phyloP scores from a whole-genome alignment of 2,329 filamentous ascomycete genomes.

The Stemphylium vesicarium region DNA sequence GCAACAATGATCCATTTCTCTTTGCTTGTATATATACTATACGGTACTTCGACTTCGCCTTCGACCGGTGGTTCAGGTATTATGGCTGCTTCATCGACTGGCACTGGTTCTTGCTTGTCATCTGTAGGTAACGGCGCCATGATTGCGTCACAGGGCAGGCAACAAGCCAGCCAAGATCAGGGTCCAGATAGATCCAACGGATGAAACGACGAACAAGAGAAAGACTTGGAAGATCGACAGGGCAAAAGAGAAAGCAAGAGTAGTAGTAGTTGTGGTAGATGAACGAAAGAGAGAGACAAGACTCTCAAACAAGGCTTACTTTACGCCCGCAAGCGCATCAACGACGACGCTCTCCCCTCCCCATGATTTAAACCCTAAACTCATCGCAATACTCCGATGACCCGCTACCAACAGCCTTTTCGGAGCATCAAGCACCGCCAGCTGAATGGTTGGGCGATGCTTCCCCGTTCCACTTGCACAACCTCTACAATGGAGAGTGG shows the following conservation, averaged over 20 bases:
- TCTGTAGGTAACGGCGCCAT: conserved; percentile 14
- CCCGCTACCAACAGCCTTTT: conserved; percentile 8
- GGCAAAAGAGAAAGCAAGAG: neutral
- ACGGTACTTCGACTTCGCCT: conserved; percentile 28
- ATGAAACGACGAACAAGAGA: neutral
- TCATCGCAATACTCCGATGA: neutral
- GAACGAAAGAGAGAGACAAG: too few species aligned
- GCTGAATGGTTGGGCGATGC: conserved; percentile 10
- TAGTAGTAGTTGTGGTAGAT: neutral
- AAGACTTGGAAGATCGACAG: neutral
- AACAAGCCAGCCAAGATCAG: neutral
- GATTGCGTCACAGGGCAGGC: neutral
- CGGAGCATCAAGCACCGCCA: conserved; percentile 31
- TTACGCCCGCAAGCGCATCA: neutral
- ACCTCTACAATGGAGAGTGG: neutral
- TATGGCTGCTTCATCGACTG: conserved; percentile 17
- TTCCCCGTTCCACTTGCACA: conserved; percentile 4
- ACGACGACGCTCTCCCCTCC: neutral
- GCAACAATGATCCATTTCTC: conserved; percentile 43
- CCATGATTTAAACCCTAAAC: conserved; percentile 9
- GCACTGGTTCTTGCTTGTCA: conserved; percentile 20
- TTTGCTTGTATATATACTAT: conserved; percentile 37
- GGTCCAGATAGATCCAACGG: neutral
- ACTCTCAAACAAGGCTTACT: neutral
- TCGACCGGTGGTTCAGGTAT: conserved; percentile 16